Evolutionary conservation across 208 protist species (phyloP), one percentile per base, ranked within the genome.

Genomic region (Leishmania tarentolae): DNA sequence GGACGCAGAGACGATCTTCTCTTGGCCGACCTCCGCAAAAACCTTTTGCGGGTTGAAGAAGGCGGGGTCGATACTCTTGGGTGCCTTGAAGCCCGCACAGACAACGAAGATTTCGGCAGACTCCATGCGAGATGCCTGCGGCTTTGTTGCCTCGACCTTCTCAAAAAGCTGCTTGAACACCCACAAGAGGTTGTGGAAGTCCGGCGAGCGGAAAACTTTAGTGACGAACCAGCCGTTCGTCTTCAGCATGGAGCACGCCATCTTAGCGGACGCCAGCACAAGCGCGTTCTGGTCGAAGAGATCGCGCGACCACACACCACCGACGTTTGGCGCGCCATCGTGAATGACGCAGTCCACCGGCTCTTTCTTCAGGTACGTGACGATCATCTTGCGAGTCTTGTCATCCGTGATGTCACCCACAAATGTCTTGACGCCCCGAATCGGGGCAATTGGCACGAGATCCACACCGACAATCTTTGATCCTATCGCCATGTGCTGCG

Each of bases 281-380:
- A 99, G 93, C 19, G 99, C 95, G 76, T 94, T 96, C 88, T 99
- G 99, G 73, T 93, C 93, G 90, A 98, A 99, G n/a, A 99, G 94
- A 94, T 99, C 99, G 75, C 99, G 94, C 24, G 95, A 90, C 99
- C 99, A 99, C 40, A 98, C 94, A 75, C 91, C 95, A 97, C 99
- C 99, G 56, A 99, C 97, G 91, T 99, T 99, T 31, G 99, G 99
- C 44, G 99, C 98, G 95, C 99, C 99, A 94, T 99, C 99, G 94
- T 99, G 97, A 65, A 99, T 92, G 68, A 99, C 98, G 47, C 94
- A 95, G 80, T 98, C 93, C 15, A 94, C 94, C 68, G 98, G 97
- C 89, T 94, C 92, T 68, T 96, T 95, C 81, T 99, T 99, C 35
- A 99, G 92, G 47, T 96, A 91, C 50, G 97, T 98, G 21, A 95